A percentile compares a stretch with the other conserved stretches of the same genome.
Conservation (phyloP, 495 filamentous ascomycete genomes). For the Aspergillus haitiensis region DNA sequence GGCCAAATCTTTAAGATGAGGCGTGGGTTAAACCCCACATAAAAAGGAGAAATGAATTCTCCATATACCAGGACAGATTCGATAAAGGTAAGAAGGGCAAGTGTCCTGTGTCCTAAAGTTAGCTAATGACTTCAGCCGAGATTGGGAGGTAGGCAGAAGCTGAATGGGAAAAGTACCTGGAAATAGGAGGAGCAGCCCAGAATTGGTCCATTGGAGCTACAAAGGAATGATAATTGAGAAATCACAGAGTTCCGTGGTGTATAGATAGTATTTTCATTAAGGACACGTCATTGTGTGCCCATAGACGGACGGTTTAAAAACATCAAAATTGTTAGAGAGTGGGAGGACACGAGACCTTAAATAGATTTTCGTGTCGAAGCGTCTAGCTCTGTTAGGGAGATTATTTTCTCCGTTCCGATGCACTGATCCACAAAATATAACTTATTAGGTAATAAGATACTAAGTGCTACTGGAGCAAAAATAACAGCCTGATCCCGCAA, state of each 20-base stretch:
- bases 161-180: slow-evolving; percentile 51
- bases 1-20: slow-evolving; percentile 64
- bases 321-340: not conserved
- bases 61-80: slow-evolving; percentile 62
- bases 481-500: no score
- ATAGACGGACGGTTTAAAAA: slow-evolving; percentile 3
- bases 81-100: slow-evolving; percentile 65
- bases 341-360: not conserved
- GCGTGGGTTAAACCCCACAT: slow-evolving; percentile 58
- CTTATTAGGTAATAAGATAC: no score
- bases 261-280: not conserved
- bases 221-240: slow-evolving; percentile 18
- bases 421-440: not conserved
- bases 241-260: slow-evolving; percentile 18
- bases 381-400: slow-evolving; percentile 14
- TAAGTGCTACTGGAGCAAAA: no score
- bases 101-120: slow-evolving; percentile 51
- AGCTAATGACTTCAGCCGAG: not conserved
- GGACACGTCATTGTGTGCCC: slow-evolving; percentile 18
- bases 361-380: slow-evolving; percentile 7
- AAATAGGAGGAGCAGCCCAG: slow-evolving; percentile 68
- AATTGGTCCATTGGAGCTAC: slow-evolving; percentile 58
- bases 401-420: slow-evolving; percentile 13
- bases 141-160: not conserved
- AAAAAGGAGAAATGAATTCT: slow-evolving; percentile 52